phyloP scores from a whole-genome alignment of 2,329 filamentous ascomycete species.

The Metarhizium rileyi region DNA sequence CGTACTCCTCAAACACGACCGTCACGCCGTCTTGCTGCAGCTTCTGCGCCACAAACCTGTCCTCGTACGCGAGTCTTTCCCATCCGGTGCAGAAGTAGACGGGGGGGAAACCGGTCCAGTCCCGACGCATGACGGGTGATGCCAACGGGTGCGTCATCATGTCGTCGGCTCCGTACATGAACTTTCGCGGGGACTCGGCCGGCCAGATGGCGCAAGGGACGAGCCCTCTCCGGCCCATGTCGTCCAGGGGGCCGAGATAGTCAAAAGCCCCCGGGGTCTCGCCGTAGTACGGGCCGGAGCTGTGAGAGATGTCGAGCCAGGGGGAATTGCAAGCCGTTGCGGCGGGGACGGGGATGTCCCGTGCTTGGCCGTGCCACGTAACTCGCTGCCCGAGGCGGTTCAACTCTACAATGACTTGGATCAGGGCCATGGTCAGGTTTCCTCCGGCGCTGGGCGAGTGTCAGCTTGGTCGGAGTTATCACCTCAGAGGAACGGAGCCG shows the following conservation, averaged over 20 bases:
- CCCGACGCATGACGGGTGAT: conserved; percentile 45
- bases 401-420: conserved; percentile 60
- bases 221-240: conserved; percentile 17
- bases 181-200: conserved; percentile 38
- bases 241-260: conserved; percentile 40
- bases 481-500: neutral
- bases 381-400: conserved; percentile 36
- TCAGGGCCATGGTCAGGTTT: conserved; percentile 55
- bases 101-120: conserved; percentile 56
- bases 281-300: conserved; percentile 23
- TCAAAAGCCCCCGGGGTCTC: conserved; percentile 21
- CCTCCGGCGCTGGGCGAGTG: conserved; percentile 52
- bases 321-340: conserved; percentile 54
- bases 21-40: conserved; percentile 46
- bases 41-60: conserved; percentile 46
- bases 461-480: neutral
- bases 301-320: conserved; percentile 63
- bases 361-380: conserved; percentile 48
- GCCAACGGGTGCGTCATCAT: conserved; percentile 57
- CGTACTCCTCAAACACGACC: conserved; percentile 62
- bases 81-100: conserved; percentile 60
- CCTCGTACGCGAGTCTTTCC: conserved; percentile 63
- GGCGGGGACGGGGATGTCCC: conserved; percentile 55
- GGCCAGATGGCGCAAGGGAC: conserved; percentile 48
- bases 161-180: conserved; percentile 45